Conservation (phyloP, 2,329 filamentous ascomycete genomes). For the Magnaporthiopsis incrustans region DNA sequence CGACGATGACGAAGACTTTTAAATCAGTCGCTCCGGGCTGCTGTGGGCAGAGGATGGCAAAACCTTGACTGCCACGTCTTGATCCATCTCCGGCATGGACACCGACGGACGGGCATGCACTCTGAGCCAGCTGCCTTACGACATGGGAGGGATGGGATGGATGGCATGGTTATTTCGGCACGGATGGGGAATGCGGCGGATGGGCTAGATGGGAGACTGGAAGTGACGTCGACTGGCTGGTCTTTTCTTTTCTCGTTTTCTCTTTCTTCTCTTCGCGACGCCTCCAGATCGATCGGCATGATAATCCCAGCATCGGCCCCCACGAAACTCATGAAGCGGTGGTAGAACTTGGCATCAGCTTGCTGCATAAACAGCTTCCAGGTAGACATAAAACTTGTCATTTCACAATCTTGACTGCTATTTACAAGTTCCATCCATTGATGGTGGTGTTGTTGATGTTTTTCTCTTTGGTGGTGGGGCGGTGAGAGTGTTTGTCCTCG, state of each 20-base stretch:
- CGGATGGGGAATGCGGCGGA: background rate
- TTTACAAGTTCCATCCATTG: background rate
- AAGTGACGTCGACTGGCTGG: background rate
- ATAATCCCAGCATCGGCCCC: constrained; percentile 8
- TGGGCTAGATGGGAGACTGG: background rate
- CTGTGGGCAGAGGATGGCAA: background rate
- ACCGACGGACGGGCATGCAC: constrained; percentile 1
- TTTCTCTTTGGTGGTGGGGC: background rate
- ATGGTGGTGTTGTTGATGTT: background rate
- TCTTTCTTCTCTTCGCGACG: background rate
- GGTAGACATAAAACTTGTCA: constrained; percentile 10
- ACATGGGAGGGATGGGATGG: background rate
- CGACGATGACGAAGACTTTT: constrained; percentile 75
- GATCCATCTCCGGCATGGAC: background rate
- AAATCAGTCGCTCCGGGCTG: constrained; percentile 19
- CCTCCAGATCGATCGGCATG: constrained; percentile 3
- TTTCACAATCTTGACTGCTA: background rate
- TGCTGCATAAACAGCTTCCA: constrained; percentile 10
- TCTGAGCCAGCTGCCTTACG: background rate
- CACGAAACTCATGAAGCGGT: constrained; percentile 9
- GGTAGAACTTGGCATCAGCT: constrained; percentile 10
- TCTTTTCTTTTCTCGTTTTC: background rate
- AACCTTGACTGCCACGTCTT: background rate
- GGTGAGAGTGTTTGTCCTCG: background rate
- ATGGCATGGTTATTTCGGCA: background rate